These are phyloP conservation scores for Pigoraptor vietnamica DNA, from an alignment of 78 protist species.

Conservation along the genomic window DNA sequence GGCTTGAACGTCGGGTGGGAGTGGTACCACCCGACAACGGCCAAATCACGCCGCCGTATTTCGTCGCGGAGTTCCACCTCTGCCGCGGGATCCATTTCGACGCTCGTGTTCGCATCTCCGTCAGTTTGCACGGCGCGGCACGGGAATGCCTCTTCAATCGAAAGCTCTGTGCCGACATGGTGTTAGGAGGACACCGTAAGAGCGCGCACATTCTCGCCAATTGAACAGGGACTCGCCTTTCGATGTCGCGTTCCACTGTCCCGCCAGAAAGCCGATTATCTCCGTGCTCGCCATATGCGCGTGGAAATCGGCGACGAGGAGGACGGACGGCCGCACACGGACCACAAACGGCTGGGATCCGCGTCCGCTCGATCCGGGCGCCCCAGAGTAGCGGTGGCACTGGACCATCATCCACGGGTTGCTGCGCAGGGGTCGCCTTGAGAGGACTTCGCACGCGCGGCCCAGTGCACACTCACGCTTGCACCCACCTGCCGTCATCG, in stretches of 20 bases:
- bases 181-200: neutral
- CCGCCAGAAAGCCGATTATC: slow-evolving; percentile 65
- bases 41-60: slow-evolving; percentile 3
- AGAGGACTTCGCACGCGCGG: neutral
- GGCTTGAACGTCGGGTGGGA: slow-evolving; percentile 69
- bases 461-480: neutral
- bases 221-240: neutral
- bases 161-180: too few species aligned
- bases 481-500: neutral
- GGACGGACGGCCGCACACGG: neutral
- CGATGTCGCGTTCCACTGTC: slow-evolving; percentile 30
- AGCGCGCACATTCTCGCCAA: neutral
- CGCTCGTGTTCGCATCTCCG: neutral
- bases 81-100: slow-evolving; percentile 59
- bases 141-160: neutral
- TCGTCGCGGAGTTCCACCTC: slow-evolving; percentile 29
- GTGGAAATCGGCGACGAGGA: neutral
- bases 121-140: neutral
- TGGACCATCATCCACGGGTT: neutral
- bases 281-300: slow-evolving; percentile 51
- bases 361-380: neutral
- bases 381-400: neutral
- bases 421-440: too few species aligned
- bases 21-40: slow-evolving; percentile 77
- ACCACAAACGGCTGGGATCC: neutral